Evolutionary conservation across 2,329 filamentous ascomycete genomes (phyloP), one percentile per base, ranked within the genome.

Genomic region (Hymenoscyphus scutula): DNA sequence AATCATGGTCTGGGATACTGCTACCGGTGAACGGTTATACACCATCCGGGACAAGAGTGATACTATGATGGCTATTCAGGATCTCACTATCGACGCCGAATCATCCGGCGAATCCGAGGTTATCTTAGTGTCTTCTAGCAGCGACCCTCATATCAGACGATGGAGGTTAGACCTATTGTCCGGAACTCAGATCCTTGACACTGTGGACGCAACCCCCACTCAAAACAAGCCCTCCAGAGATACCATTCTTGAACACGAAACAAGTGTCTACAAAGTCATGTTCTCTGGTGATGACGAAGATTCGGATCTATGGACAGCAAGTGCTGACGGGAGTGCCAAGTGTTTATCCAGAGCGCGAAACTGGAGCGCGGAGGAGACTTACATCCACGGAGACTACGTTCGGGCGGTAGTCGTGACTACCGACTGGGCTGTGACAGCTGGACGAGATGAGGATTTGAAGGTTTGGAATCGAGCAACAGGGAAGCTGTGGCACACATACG

Each of bases 341-440:
- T 93, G 91, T 69, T 82, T 97, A 8, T 82, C 88, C 1, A 82
- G 92, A 59, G 79, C 82, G 27, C 85, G 84, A 54, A 81, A 81
- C 19, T 97, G 92, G 82, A 84, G 83, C 54, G 77, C 84, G 3
- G 91, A 94, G 63, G 89, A 93, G 60, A 83, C 78, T 1, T 84
- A 96, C 64, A 77, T 82, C 60, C 95, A 99, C 74, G 91, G 92
- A 1, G 92, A 96, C 74, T 97, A 96, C 74, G 93, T 98, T 32
- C 86, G 92, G 63, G 91, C 92, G 62, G 84, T 98, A 25, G 86
- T 87, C 8, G 82, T 94, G 48, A 86, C 86, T 0, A 89, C 89
- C 3, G 84, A 87, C 23, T 94, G 91, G 87, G 85, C 95, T 13
- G 77, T 96, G 51, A 97, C 95, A 1, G 93, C 90, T 1, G 96